Conservation (phyloP, 1,139 yeast species). For the Pneumocystis murina region DNA sequence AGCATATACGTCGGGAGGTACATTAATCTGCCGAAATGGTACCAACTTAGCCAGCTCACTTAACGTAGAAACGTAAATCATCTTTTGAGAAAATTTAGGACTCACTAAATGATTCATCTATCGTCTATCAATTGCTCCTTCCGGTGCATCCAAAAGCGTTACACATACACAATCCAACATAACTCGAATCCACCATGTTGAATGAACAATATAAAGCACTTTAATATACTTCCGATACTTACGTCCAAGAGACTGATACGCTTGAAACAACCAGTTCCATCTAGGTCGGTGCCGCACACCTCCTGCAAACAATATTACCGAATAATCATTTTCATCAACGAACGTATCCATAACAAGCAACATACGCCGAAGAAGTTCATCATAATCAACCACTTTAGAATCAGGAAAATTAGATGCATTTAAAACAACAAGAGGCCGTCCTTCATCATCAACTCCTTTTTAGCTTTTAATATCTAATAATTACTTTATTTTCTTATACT, state of each 20-base stretch:
- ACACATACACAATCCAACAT: constrained; percentile 55
- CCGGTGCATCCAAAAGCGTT: constrained; percentile 31
- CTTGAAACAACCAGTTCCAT: constrained; percentile 70
- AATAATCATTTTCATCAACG: constrained; percentile 33
- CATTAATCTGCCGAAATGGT: constrained; percentile 62
- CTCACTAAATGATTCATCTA: constrained; percentile 22
- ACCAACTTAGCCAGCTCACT: constrained; percentile 48
- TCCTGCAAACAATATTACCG: constrained; percentile 59
- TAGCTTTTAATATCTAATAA: not conserved
- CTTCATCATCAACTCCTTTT: not conserved
- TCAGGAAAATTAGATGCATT: constrained; percentile 15
- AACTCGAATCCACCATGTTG: constrained; percentile 77
- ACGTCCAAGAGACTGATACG: constrained; percentile 54
- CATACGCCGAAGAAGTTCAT: constrained; percentile 13
- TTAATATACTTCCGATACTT: constrained; percentile 40
- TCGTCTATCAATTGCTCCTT: constrained; percentile 4
- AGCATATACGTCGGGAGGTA: constrained; percentile 57
- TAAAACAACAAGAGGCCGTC: constrained; percentile 11
- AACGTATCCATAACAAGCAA: constrained; percentile 14
- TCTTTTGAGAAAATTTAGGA: constrained; percentile 5
- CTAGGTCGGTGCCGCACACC: constrained; percentile 43
- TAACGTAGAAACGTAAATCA: constrained; percentile 33
- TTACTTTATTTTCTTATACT: not conserved
- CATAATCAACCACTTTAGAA: constrained; percentile 12
- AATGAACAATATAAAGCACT: constrained; percentile 71